Evolutionary conservation across 345 rosid species (phyloP).

Genomic region (Cardamine resedifolia): DNA sequence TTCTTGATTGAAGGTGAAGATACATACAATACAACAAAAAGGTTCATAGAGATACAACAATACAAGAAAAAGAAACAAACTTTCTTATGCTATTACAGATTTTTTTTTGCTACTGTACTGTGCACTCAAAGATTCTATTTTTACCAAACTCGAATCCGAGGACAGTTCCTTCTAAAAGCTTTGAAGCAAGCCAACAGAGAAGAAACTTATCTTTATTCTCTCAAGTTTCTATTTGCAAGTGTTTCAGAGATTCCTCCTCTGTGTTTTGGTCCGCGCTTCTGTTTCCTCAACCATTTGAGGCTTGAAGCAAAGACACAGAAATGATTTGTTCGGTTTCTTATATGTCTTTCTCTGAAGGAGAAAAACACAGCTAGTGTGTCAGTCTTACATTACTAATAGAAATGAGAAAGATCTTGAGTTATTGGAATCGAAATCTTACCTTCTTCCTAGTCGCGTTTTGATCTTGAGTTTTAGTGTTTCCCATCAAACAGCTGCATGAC

Average conservation of each 20-base stretch:
- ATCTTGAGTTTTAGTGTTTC: slow-evolving; percentile 24
- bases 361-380: background rate
- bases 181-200: slow-evolving; percentile 27
- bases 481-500: slow-evolving; percentile 22
- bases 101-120: slow-evolving; percentile 27
- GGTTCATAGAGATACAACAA: slow-evolving; percentile 24
- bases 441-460: slow-evolving; percentile 16
- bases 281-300: slow-evolving; percentile 21
- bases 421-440: slow-evolving; percentile 10
- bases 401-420: slow-evolving; percentile 4
- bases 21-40: slow-evolving; percentile 25
- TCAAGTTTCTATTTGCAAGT: slow-evolving; percentile 1
- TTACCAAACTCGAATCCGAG: slow-evolving; percentile 19
- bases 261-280: slow-evolving; percentile 10
- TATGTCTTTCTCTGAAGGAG: slow-evolving; percentile 16
- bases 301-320: slow-evolving; percentile 30
- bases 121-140: slow-evolving; percentile 33
- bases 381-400: background rate
- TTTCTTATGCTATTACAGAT: background rate
- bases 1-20: slow-evolving; percentile 10
- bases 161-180: slow-evolving; percentile 29
- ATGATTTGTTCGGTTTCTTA: slow-evolving; percentile 24
- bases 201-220: slow-evolving; percentile 2
- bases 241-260: slow-evolving; percentile 10
- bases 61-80: background rate